Evolutionary conservation across 1,284 basidiomycete species (phyloP), one percentile per base, ranked within the genome.

Genomic region (Puccinia polysora): DNA sequence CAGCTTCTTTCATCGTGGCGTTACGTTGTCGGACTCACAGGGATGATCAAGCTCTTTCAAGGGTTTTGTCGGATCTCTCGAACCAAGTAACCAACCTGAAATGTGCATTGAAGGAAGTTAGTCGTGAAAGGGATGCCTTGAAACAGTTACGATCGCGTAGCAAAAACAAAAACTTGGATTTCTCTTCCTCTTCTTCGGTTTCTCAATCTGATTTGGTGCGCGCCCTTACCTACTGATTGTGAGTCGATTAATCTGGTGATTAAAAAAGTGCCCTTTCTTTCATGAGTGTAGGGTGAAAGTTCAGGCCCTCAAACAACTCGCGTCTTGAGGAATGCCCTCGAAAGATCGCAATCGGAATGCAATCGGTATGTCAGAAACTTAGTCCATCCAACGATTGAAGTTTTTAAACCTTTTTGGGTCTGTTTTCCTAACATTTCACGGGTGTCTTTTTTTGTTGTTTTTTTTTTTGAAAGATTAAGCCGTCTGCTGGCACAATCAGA

Each of bases 61-160:
- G 68, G 53, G 58, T 59, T 34, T 36, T 71, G 28, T 43, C 43
- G 4, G 68, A 71, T 18, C 49, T 71, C 38, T 62, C 58, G 6
- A 62, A 71, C 18, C 68, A 71, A 30, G 59, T 71, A 14, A 30
- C 50, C 7, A 36, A 71, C n/a, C 45, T 71, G 6, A 71, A 63
- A 40, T 45, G 40, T 6, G 58, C 58, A 2, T 43, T 71, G 68
- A 71, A 71, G 63, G 68, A 63, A 34, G 68, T 53, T 1, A 43
- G 47, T 38, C 15, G 38, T 47, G 68, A 71, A n/a, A 38, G 58
- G 40, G 68, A 71, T 30, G 56, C 47, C 28, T 53, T 71, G 25
- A 62, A 38, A 55, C 36, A 36, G 14, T 30, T 62, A 3, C 45
- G 58, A 18, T 49, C 45, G 14, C 53, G 55, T 25, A 43, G 14